Evolutionary conservation across 139 green algal species (phyloP), one percentile per base, ranked within the genome.

Genomic region (Gonium pectorale): DNA sequence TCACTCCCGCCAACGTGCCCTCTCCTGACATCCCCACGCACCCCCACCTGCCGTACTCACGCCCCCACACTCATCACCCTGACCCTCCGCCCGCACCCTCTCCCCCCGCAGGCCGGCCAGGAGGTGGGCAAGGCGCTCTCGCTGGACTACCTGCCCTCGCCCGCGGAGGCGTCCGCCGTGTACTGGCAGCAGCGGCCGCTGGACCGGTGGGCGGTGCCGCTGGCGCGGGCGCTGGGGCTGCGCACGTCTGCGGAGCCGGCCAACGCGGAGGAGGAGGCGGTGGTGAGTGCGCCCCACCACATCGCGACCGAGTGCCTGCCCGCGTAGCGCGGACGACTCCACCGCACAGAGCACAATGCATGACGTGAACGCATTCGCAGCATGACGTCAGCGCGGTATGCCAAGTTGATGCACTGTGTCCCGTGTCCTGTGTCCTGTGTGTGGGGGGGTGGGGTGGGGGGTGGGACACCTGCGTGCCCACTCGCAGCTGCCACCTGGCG

Each of bases 121-220:
- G 88, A 95, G 80, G 89, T 92, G 21, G 35, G 69, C n/a, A 86
- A 90, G 56, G 90, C 88, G 0, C 85, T 92, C 33, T 60, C 85
- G 3, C 87, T 95, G 31, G 88, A 95, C 86, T 95, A 95, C 75
- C 56, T 89, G 26, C 80, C 87, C 31, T 41, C 79, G 7, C 64
- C 86, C 2, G 84, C 86, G 15, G 89, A 90, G 71, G 43, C 86
- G 67, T 64, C 86, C 0, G 72, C 71, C 1, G 89, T 84, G 43
- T 80, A 62, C 43, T 84, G 87, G 52, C 64, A 93, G 43, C 86
- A 91, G 83, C 85, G 90, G 0, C 87, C 89, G 3, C 67, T 95
- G 63, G 92, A 95, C 86, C 84, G 92, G 22, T 89, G 64, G 64
- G 49, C 79, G 59, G 80, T 86, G 75, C 90, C 87, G 5, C 59